Conservation (phyloP, 805 yeast genomes). For the Starmerella apicola region DNA sequence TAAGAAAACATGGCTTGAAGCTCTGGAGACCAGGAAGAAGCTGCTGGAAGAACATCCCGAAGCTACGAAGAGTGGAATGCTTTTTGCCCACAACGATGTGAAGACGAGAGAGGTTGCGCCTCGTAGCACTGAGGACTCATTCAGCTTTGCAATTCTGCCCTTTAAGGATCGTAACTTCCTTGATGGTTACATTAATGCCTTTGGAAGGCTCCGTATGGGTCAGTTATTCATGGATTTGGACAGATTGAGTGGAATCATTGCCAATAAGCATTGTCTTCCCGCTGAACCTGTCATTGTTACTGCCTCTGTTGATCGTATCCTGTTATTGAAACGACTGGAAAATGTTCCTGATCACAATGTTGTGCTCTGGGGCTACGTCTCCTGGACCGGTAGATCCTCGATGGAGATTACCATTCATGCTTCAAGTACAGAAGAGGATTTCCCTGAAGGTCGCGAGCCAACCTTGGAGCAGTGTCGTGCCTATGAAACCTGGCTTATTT, state of each 20-base stretch:
- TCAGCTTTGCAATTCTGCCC: conserved; percentile 42
- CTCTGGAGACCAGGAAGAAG: conserved; percentile 58
- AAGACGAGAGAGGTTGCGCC: conserved; percentile 59
- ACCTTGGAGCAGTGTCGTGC: conserved; percentile 43
- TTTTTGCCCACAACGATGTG: conserved; percentile 52
- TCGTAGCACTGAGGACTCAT: conserved; percentile 63
- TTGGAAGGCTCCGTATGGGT: conserved; percentile 85
- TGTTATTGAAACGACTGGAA: conserved; percentile 73
- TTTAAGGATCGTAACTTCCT: conserved; percentile 70
- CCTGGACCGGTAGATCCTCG: conserved; percentile 90
- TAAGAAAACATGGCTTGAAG: conserved; percentile 74
- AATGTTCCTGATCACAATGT: conserved; percentile 64
- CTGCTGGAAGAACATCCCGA: conserved; percentile 51
- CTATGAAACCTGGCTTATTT: conserved; percentile 66
- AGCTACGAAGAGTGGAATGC: conserved; percentile 21
- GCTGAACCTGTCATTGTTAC: conserved; percentile 93
- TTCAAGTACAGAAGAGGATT: conserved; percentile 40
- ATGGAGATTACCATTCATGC: conserved; percentile 93
- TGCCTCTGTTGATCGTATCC: conserved; percentile 85
- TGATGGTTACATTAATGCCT: conserved; percentile 79
- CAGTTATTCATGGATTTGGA: conserved; percentile 90
- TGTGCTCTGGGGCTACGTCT: conserved; percentile 76
- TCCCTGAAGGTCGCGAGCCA: conserved; percentile 32
- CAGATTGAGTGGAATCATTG: conserved; percentile 87
- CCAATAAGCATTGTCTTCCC: conserved; percentile 86